These are phyloP conservation scores for Calendula officinalis DNA, from an alignment of 129 eudicot genomes.

Conservation along the genomic window DNA sequence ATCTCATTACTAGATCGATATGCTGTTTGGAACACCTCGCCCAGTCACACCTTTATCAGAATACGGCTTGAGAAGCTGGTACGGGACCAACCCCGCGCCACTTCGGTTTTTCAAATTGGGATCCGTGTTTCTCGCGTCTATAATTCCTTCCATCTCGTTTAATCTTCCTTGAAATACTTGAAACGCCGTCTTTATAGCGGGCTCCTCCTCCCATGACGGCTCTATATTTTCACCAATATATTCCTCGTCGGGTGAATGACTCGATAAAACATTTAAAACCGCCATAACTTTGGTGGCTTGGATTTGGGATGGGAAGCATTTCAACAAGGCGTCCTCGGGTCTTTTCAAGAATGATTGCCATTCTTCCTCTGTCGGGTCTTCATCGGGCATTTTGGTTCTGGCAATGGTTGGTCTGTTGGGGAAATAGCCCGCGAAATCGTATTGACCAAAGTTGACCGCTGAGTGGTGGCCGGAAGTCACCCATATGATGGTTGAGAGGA, in stretches of 20 bases:
- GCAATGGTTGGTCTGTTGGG: constrained; percentile 20
- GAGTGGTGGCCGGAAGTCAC: constrained; percentile 1
- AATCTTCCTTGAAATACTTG: neutral
- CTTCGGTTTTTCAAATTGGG: neutral
- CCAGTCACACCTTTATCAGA: neutral
- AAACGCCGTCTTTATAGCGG: neutral
- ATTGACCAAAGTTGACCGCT: too few species aligned
- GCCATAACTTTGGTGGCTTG: neutral
- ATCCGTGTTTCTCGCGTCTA: neutral
- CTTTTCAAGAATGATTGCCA: neutral
- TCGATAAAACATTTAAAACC: neutral
- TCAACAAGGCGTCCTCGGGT: neutral
- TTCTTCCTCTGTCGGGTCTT: constrained; percentile 17
- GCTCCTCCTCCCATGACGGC: neutral
- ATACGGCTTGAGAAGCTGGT: neutral
- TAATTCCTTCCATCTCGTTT: neutral
- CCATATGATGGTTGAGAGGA: constrained; percentile 31
- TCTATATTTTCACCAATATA: neutral
- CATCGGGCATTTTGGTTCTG: constrained; percentile 27
- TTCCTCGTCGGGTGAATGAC: neutral
- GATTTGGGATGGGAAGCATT: neutral
- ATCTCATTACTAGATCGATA: neutral
- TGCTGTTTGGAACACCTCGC: neutral
- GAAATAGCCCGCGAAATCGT: constrained; percentile 19
- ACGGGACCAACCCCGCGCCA: neutral